Percentiles rank a stretch among this genome's conserved stretches.
Evolutionary conservation across 2,329 filamentous ascomycete genomes (phyloP).

Genomic region (Fusarium setosum): DNA sequence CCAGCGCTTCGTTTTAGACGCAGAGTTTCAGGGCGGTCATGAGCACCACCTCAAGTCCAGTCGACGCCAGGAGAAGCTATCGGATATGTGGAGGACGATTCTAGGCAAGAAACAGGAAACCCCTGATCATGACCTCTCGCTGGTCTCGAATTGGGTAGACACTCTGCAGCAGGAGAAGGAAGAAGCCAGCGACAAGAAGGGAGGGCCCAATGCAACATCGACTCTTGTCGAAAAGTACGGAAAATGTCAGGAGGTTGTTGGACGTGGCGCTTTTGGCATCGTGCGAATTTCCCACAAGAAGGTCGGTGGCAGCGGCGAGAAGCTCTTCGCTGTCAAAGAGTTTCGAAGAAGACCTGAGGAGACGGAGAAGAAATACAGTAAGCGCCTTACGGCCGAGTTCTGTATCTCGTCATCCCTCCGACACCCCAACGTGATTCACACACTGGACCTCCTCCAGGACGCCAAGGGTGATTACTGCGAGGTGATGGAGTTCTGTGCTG

Average conservation of each 20-base stretch:
- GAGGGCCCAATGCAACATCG: constrained; percentile 74
- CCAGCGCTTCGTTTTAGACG: constrained; percentile 63
- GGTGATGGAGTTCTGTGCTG: constrained; percentile 99
- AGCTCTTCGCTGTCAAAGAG: constrained; percentile 97
- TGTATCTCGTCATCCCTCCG: constrained; percentile 97
- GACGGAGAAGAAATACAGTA: constrained; percentile 97
- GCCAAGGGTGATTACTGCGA: constrained; percentile 98
- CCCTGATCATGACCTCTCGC: constrained; percentile 84
- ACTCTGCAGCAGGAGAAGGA: constrained; percentile 91
- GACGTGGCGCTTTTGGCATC: constrained; percentile 95
- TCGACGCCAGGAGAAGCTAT: constrained; percentile 93
- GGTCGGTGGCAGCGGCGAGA: constrained; percentile 83
- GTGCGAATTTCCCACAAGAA: constrained; percentile 98
- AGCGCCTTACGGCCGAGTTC: constrained; percentile 95
- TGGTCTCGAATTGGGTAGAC: constrained; percentile 97
- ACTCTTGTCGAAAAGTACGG: constrained; percentile 96
- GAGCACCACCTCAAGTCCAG: constrained; percentile 90
- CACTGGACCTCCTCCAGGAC: constrained; percentile 93
- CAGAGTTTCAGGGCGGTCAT: constrained; percentile 75
- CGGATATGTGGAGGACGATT: constrained; percentile 89
- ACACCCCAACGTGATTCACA: constrained; percentile 98
- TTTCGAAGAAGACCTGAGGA: constrained; percentile 95
- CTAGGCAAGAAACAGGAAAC: constrained; percentile 85
- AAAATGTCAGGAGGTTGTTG: constrained; percentile 97
- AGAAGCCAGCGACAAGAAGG: constrained; percentile 83